These are phyloP conservation scores for Hermanozyma aechmeae DNA, from an alignment of 805 yeast genomes.

Conservation along the genomic window DNA sequence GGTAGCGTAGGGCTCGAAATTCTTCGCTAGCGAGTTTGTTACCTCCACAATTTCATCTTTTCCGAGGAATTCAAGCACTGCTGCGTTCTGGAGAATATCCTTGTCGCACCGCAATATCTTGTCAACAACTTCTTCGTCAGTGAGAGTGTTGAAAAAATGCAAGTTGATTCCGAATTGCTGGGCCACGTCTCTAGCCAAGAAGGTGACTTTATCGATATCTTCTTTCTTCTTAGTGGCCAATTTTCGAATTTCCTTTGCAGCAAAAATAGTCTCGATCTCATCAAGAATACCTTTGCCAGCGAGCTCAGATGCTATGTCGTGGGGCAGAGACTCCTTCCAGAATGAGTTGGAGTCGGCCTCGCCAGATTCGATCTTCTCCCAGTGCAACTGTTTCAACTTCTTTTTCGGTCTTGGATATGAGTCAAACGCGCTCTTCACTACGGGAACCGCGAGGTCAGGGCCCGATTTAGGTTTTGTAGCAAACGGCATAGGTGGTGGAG, in stretches of 20 bases:
- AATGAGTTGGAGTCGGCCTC: conserved; percentile 42
- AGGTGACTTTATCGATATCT: conserved; percentile 39
- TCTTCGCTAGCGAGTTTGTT: conserved; percentile 59
- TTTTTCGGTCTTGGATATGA: conserved; percentile 47
- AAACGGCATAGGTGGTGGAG: conserved; percentile 13
- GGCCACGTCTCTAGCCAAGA: conserved; percentile 71
- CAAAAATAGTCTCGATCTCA: conserved; percentile 54
- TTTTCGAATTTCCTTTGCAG: conserved; percentile 42
- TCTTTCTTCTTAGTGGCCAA: conserved; percentile 34
- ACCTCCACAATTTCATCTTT: conserved; percentile 70
- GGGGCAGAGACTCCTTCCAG: conserved; percentile 46
- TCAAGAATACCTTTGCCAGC: conserved; percentile 52
- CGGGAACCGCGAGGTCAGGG: no score
- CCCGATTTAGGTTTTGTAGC: no score
- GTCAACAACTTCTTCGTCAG: conserved; percentile 59
- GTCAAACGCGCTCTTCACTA: conserved; percentile 29
- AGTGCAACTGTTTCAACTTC: conserved; percentile 69
- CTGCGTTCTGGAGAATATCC: conserved; percentile 58
- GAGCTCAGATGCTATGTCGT: conserved; percentile 38
- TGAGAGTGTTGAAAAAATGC: conserved; percentile 57
- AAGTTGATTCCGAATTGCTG: conserved; percentile 94
- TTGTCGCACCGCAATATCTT: conserved; percentile 69
- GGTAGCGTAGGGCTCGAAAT: conserved; percentile 70
- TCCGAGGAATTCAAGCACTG: conserved; percentile 77
- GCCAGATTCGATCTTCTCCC: conserved; percentile 60